Evolutionary conservation across 225 moss, liverwort and hornwort species (phyloP).

Genomic region (Physcomitrellopsis africana): DNA sequence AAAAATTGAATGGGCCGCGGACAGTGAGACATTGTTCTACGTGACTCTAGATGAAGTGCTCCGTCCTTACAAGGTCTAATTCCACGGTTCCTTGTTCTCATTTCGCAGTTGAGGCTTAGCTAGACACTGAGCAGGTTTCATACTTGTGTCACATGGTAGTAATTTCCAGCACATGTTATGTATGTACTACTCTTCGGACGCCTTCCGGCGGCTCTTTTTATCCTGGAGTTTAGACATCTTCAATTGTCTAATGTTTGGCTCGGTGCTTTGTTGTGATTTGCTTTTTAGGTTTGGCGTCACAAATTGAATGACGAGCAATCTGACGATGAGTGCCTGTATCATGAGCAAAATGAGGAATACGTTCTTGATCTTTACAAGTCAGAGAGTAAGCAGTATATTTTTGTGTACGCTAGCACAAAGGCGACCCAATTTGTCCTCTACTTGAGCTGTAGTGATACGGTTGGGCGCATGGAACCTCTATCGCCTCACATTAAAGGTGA

Average conservation of each 20-base stretch:
- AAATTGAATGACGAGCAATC: slow-evolving; percentile 64
- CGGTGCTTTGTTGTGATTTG: slow-evolving; percentile 36
- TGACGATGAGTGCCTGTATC: slow-evolving; percentile 66
- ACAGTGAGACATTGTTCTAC: slow-evolving; percentile 72
- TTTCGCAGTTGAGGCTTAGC: slow-evolving; percentile 21
- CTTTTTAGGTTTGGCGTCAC: slow-evolving; percentile 79
- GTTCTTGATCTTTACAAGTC: slow-evolving; percentile 68
- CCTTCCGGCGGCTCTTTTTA: too few relatives aligned
- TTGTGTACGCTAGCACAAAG: slow-evolving; percentile 77
- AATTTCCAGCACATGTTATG: background rate
- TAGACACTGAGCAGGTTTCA: slow-evolving; percentile 24
- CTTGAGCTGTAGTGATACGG: slow-evolving; percentile 57
- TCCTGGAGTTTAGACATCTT: background rate
- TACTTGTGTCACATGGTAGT: background rate
- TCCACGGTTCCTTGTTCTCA: slow-evolving; percentile 2
- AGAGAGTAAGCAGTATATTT: slow-evolving; percentile 71
- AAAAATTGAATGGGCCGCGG: slow-evolving; percentile 70
- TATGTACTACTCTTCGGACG: background rate
- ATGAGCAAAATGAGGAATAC: slow-evolving; percentile 84
- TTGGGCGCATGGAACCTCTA: slow-evolving; percentile 61
- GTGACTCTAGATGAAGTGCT: slow-evolving; percentile 85
- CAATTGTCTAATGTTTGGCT: slow-evolving; percentile 19
- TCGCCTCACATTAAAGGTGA: slow-evolving; percentile 79
- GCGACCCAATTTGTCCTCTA: slow-evolving; percentile 82
- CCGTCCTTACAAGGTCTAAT: slow-evolving; percentile 81